phyloP scores from a whole-genome alignment of 192 early-diverging fungal genomes.

The Chytriomyces confervae region DNA sequence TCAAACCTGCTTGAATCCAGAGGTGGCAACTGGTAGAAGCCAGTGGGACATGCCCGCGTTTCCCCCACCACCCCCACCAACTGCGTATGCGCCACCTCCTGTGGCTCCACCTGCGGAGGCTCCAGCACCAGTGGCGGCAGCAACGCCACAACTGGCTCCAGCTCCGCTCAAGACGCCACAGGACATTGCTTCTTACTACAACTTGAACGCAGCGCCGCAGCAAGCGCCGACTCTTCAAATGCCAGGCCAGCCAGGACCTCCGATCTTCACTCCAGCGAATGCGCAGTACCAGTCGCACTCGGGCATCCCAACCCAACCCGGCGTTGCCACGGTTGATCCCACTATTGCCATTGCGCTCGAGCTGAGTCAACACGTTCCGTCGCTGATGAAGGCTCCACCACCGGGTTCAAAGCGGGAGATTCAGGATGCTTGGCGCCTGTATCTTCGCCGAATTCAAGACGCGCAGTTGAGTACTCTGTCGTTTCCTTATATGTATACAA shows the following conservation, averaged over 20 bases:
- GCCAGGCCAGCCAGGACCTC: slow-evolving; percentile 14
- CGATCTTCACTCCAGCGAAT: slow-evolving; percentile 27
- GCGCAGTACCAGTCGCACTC: slow-evolving; percentile 9
- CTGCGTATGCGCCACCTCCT: background rate
- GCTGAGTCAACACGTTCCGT: slow-evolving; percentile 38
- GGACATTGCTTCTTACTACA: slow-evolving; percentile 11
- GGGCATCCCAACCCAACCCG: slow-evolving; percentile 17
- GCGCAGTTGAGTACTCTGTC: slow-evolving; percentile 32
- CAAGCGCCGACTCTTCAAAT: slow-evolving; percentile 12
- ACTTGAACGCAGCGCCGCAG: slow-evolving; percentile 17
- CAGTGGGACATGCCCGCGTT: slow-evolving; percentile 31
- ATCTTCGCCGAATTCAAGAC: slow-evolving; percentile 41
- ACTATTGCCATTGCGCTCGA: slow-evolving; percentile 42
- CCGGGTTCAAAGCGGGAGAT: slow-evolving; percentile 28
- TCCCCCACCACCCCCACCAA: slow-evolving; percentile 23
- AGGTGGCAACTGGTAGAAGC: slow-evolving; percentile 20
- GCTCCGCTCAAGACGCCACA: background rate
- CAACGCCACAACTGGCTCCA: background rate
- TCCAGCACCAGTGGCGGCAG: background rate
- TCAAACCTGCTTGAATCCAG: background rate
- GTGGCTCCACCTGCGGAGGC: background rate
- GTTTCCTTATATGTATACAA: background rate
- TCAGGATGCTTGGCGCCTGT: slow-evolving; percentile 23
- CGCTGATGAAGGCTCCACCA: slow-evolving; percentile 39
- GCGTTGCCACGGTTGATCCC: slow-evolving; percentile 35